These are phyloP conservation scores for Phlebiopsis gigantea DNA, from an alignment of 768 basidiomycete genomes.

Conservation along the genomic window DNA sequence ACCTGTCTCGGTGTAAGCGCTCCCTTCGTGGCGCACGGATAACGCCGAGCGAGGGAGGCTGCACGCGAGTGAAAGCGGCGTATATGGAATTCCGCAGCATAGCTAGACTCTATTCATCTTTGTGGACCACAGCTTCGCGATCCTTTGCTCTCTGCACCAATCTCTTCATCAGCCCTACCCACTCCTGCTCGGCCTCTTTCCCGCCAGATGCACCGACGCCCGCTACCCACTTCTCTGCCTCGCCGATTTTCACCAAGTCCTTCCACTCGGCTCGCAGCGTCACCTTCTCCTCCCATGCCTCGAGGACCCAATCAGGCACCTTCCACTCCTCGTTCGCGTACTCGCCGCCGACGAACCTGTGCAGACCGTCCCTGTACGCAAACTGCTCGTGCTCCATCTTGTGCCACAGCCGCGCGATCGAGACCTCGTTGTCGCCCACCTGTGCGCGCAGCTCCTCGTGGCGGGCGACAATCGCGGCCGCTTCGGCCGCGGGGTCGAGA, in stretches of 20 bases:
- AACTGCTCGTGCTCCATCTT: conserved; percentile 49
- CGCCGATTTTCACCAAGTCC: conserved; percentile 47
- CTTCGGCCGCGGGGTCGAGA: conserved; percentile 45
- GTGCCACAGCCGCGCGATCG: conserved; percentile 55
- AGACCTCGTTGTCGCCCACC: conserved; percentile 29
- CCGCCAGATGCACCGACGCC: conserved; percentile 65
- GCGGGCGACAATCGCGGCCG: conserved; percentile 42
- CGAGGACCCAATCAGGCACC: conserved; percentile 53
- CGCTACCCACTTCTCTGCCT: conserved; percentile 54
- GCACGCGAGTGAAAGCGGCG: too few species aligned
- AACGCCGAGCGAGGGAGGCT: too few species aligned
- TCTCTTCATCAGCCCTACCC: conserved; percentile 45
- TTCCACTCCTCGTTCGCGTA: conserved; percentile 29
- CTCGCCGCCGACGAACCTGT: conserved; percentile 37
- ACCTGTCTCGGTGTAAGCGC: too few species aligned
- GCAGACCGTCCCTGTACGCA: conserved; percentile 59
- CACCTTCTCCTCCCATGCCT: conserved; percentile 45
- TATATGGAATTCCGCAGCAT: too few species aligned
- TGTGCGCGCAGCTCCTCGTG: conserved; percentile 35
- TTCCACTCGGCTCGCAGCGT: conserved; percentile 53
- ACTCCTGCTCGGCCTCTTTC: conserved; percentile 48
- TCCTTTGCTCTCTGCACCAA: conserved; percentile 29
- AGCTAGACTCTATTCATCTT: too few species aligned
- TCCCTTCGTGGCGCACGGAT: too few species aligned
- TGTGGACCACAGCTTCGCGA: too few species aligned